Base-by-base conservation (phyloP, 768 basidiomycete genomes). In the Hericium erinaceus region DNA sequence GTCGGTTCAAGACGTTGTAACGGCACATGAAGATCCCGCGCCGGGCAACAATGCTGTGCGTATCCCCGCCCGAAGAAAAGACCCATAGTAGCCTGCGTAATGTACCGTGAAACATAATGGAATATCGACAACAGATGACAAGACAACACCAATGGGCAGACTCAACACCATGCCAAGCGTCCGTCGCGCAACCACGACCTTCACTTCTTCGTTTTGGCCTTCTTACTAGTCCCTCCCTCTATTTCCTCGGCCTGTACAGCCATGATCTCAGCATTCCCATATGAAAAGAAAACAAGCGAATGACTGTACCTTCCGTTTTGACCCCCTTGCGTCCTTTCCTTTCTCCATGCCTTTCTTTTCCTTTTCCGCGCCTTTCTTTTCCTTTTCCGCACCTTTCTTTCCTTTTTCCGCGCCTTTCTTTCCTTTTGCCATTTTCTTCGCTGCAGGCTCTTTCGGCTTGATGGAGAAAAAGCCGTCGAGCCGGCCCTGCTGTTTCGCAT, bases 401-500 rank as follows among this genome's bases (percentile, higher is more conserved):
- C 67, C 58, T 54, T 71, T 67, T 60, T 56, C 69, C 66, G 74
- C 78, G 58, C 65, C 68, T 24, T 70, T 69, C 61, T 75, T 77
- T 39, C 70, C 73, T 60, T 77, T 75, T 13, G 59, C 65, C 0
- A 66, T 63, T 10, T 72, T 72, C 15, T 70, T 71, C 26, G 76
- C 80, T 56, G 82, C 80, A 5, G 81, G 74, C 2, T 67, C 61
- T 61, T 83, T 83, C 2, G 81, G 71, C 65, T 88, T 84, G 11
- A 84, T 82, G 1, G 85, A 82, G 73, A 99, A 99, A 73, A 99
- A 99, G 0, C 93, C 88, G 65, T 98, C 97, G 13, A 99, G 77
- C 10, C 97, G 85, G 9, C 97, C 95, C 72, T 99, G 97, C 65
- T 98, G 97, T 67, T 98, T 98, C 38, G 85, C 82, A 54, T 82